Evolutionary conservation across 257 asterid species (phyloP), one percentile per base, ranked within the genome.

Genomic region (Jacaranda mimosifolia): DNA sequence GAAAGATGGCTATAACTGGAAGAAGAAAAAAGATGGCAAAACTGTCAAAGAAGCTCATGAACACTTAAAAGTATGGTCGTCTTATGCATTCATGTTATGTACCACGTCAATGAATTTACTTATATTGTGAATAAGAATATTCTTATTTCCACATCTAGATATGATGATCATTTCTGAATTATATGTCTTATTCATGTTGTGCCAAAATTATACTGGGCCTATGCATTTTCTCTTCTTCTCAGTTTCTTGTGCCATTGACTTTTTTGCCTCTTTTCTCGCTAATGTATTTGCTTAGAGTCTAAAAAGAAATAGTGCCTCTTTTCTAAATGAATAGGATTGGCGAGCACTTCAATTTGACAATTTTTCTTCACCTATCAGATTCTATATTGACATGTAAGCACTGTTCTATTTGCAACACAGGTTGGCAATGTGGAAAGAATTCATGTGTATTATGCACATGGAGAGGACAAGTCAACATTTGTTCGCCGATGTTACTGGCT

Each of bases 401-500:
- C 57, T 26, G 3, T 3, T 13, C 35, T 58, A 35, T 80, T 58
- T 76, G 46, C 52, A 70, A 57, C 60, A 43, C 84, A 91, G 97
- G 94, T 91, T 19, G 97, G 97, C 65, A 77, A 91, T 75, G 91
- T 86, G 36, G 94, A 91, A 81, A 86, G 94, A 74, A 91, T 91
- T 83, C 97, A 91, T 86, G 97, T 89, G 64, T 91, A 91, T 85
- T 91, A 91, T 72, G 97, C 97, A 36, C 97, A 91, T 76, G 97
- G 97, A 77, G 90, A 89, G 83, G 90, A 85, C 68, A 85, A 73
- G 39, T 85, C 89, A 17, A 91, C 97, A 52, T 91, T 91, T 83
- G 97, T 89, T 43, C 92, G 97, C 62, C 86, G 97, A 84, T 91
- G 97, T 77, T 91, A 89, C 84, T 91, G 97, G 97, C 87, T 91